phyloP scores from a whole-genome alignment of 2,329 filamentous ascomycete genomes.

The Colletotrichum magnum region DNA sequence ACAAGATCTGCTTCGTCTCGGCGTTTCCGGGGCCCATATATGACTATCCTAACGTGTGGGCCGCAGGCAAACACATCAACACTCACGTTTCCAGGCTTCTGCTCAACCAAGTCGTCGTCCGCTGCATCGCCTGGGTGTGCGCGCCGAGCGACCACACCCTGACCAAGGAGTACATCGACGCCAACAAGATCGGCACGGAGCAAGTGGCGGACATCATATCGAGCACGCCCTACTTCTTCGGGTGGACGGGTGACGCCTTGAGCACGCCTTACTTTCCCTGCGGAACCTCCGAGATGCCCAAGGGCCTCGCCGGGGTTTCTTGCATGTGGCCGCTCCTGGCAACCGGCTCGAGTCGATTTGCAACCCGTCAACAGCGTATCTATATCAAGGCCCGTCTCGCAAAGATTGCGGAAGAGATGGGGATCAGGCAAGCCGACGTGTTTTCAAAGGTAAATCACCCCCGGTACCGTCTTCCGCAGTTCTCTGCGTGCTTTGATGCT shows the following conservation, averaged over 20 bases:
- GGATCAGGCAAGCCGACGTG: constrained; percentile 44
- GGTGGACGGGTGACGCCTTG: constrained; percentile 43
- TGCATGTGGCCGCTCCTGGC: constrained; percentile 44
- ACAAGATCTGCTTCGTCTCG: constrained; percentile 35
- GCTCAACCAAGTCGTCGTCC: constrained; percentile 42
- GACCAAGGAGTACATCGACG: constrained; percentile 43
- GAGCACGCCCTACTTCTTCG: constrained; percentile 44
- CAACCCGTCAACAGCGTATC: constrained; percentile 39
- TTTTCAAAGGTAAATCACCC: constrained; percentile 40
- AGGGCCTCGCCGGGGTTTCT: constrained; percentile 43
- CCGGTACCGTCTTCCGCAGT: background rate
- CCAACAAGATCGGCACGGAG: constrained; percentile 40
- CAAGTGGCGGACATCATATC: constrained; percentile 44
- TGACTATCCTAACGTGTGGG: constrained; percentile 44
- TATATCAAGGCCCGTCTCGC: constrained; percentile 42
- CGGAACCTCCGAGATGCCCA: constrained; percentile 44
- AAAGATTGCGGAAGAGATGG: constrained; percentile 44
- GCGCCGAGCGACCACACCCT: constrained; percentile 42
- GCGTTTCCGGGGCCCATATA: constrained; percentile 43
- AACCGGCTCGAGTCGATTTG: constrained; percentile 43
- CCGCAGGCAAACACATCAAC: constrained; percentile 45
- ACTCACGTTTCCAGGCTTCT: constrained; percentile 44
- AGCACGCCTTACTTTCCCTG: constrained; percentile 45
- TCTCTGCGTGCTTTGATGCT: background rate
- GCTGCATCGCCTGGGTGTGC: constrained; percentile 45